Base-by-base conservation (phyloP, 2,329 filamentous ascomycete genomes). In the Tolypocladium album region DNA sequence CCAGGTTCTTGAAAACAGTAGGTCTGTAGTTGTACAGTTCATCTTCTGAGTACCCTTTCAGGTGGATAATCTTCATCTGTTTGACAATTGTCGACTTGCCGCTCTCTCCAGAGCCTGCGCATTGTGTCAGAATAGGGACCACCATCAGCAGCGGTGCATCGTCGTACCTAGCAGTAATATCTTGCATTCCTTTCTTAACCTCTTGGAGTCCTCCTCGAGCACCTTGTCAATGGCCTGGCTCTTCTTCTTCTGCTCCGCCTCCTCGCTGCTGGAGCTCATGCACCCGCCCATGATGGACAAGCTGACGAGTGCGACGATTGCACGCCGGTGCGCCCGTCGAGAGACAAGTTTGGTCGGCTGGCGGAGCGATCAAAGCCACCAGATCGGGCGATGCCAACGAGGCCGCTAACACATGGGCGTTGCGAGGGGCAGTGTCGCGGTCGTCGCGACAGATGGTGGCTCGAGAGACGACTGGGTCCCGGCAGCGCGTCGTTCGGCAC, bases 31-130 rank as follows among this genome's bases (percentile, higher is more conserved):
- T 88, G 69, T 89, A 89, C 57, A 97, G 82, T 75, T 99, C 94
- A 69, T 97, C 93, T 66, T 91, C 86, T 13, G 90, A 92, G 76
- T 99, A 99, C 62, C 94, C 94, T 77, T 97, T 96, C 69, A 97
- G 88, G 72, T 99, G 94, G 71, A 99, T 97, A 68, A 99, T 99
- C 78, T 97, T 99, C 94, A 99, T 99, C 81, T 99, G 94, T 77
- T 99, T 99, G 67, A 99, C 94, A 69, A 99, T 97, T 12, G 94
- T 99, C 61, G 94, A 97, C 78, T 99, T 99, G 67, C 94, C 94
- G 76, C 93, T 97, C 79, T 99, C 94, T 66, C 94, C 94, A 65
- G 94, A 97, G 66, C 94, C 94, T 97, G 73, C 47, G n/a, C 24
- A 36, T 27, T 17, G 15, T 4, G 63, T 69, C 56, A 69, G 67